Conservation (phyloP, 371 early-diverging fungal species). For the Umbelopsis sp. region DNA sequence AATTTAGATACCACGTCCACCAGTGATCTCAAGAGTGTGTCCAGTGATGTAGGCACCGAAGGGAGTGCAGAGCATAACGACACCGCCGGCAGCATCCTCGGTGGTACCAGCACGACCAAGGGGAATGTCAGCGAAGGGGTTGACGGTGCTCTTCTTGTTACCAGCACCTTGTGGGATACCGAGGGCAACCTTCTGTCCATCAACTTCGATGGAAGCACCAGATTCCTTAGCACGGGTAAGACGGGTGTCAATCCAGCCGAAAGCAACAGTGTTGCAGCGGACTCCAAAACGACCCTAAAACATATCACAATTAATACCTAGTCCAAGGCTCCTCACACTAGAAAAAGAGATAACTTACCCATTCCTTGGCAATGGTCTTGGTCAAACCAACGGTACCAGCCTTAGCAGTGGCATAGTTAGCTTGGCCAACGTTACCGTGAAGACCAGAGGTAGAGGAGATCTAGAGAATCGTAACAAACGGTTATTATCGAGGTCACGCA, state of each 20-base stretch:
- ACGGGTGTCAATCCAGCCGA: slow-evolving; percentile 72
- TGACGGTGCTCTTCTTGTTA: slow-evolving; percentile 45
- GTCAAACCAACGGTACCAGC: slow-evolving; percentile 62
- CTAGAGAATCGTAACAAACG: slow-evolving; percentile 36
- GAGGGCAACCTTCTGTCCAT: slow-evolving; percentile 69
- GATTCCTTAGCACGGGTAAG: slow-evolving; percentile 73
- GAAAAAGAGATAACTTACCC: slow-evolving; percentile 22
- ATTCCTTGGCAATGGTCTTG: slow-evolving; percentile 59
- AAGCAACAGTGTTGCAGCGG: slow-evolving; percentile 69
- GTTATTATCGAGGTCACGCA: not conserved
- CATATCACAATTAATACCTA: not conserved
- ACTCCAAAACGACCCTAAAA: slow-evolving; percentile 57
- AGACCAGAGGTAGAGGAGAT: slow-evolving; percentile 72
- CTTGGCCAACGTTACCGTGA: slow-evolving; percentile 72
- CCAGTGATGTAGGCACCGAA: slow-evolving; percentile 62
- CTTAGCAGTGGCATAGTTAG: slow-evolving; percentile 51
- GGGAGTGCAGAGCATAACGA: slow-evolving; percentile 68
- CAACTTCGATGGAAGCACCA: slow-evolving; percentile 66
- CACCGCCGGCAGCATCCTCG: slow-evolving; percentile 70
- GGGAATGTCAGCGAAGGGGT: slow-evolving; percentile 62
- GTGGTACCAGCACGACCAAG: slow-evolving; percentile 66
- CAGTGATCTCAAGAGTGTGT: slow-evolving; percentile 70
- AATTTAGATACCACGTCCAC: slow-evolving; percentile 70
- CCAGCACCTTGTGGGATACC: slow-evolving; percentile 63
- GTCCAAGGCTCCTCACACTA: not conserved